Conservation (phyloP, 176 grass and related monocot genomes). For the barley (Hordeum vulgare) region DNA sequence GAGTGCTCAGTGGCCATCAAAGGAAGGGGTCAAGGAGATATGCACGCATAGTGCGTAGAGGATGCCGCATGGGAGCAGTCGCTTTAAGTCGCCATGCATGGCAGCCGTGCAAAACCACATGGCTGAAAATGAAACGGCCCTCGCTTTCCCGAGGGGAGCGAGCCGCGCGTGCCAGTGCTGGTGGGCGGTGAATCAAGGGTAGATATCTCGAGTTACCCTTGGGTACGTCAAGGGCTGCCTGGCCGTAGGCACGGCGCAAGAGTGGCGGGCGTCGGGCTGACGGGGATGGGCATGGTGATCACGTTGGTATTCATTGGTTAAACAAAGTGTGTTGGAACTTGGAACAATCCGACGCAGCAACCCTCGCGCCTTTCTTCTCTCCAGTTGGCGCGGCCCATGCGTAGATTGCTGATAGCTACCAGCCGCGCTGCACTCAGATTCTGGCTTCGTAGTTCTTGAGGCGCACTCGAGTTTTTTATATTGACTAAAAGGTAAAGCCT, state of each 20-base stretch:
- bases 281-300: neutral
- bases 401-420: neutral
- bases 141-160: slow-evolving; percentile 13
- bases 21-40: neutral
- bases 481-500: neutral
- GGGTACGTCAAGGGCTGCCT: slow-evolving; percentile 32
- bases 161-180: neutral
- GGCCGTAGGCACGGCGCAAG: neutral
- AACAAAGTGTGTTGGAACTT: no score
- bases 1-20: neutral
- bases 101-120: neutral
- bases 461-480: neutral
- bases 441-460: neutral
- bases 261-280: neutral
- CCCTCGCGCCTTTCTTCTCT: neutral
- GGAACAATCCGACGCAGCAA: neutral
- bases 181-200: neutral
- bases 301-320: neutral
- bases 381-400: neutral
- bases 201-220: slow-evolving; percentile 15
- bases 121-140: slow-evolving; percentile 30
- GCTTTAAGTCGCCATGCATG: neutral
- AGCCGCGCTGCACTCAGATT: no score
- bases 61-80: neutral
- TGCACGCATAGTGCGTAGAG: neutral